A percentile compares a stretch with the other conserved stretches of the same genome.
phyloP scores from a whole-genome alignment of 202 grass and related monocot species.

The Brachypodium distachyon region DNA sequence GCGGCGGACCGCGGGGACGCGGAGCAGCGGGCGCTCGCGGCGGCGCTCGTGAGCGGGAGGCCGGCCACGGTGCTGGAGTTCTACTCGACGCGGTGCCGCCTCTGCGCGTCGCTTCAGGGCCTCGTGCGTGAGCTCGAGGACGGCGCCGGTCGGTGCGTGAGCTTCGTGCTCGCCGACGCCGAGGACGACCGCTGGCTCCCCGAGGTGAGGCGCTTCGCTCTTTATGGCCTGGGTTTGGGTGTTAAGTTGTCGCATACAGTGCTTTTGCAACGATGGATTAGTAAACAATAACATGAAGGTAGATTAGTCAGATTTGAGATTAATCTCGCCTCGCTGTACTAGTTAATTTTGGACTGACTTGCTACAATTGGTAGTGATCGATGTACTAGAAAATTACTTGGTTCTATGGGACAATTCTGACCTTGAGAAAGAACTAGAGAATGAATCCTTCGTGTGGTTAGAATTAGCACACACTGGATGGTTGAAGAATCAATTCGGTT shows the following conservation, averaged over 20 bases:
- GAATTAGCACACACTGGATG: background rate
- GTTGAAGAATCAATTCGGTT: background rate
- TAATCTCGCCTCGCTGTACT: background rate
- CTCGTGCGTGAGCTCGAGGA: conserved; percentile 58
- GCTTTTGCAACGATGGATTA: background rate
- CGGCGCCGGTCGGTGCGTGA: conserved; percentile 15
- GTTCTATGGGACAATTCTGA: background rate
- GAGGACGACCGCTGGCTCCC: conserved; percentile 92
- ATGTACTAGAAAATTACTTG: background rate
- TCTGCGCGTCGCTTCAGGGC: conserved; percentile 66
- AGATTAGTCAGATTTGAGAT: too few species aligned
- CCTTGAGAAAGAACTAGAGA: too few species aligned
- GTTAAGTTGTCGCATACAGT: background rate
- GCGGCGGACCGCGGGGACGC: conserved; percentile 43
- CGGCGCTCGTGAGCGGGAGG: conserved; percentile 53
- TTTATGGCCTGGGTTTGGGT: background rate
- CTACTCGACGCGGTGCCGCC: conserved; percentile 77
- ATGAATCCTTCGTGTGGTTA: too few species aligned
- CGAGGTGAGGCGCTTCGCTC: conserved; percentile 42
- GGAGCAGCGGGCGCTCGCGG: conserved; percentile 68
- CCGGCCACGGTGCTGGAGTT: conserved; percentile 77
- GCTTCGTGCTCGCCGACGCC: conserved; percentile 81
- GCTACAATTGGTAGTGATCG: background rate
- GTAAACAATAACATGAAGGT: too few species aligned
- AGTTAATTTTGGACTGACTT: background rate